These are phyloP conservation scores for Canariomyces notabilis DNA, from an alignment of 2,329 filamentous ascomycete species.

Conservation along the genomic window DNA sequence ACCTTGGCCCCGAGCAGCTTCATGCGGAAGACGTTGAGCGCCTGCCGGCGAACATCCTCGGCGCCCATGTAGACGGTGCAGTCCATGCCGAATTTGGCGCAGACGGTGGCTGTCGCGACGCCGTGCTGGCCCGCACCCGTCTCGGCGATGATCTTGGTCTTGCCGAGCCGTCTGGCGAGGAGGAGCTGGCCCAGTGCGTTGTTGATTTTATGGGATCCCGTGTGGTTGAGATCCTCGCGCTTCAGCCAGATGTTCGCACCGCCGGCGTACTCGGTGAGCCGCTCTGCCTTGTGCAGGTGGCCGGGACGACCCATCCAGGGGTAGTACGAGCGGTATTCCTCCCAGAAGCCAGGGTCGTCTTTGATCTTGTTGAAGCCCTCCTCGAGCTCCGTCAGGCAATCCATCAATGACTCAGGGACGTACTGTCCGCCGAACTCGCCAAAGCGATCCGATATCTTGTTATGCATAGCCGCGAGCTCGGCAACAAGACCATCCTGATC, in stretches of 20 bases:
- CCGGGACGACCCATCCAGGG: conserved; percentile 95
- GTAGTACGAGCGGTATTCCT: conserved; percentile 93
- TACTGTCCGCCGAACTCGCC: conserved; percentile 97
- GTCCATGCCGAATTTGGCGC: conserved; percentile 96
- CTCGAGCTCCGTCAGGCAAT: conserved; percentile 87
- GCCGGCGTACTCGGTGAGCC: conserved; percentile 80
- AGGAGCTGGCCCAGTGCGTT: conserved; percentile 93
- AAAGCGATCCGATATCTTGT: conserved; percentile 77
- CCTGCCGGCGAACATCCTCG: conserved; percentile 92
- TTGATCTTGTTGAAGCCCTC: conserved; percentile 82
- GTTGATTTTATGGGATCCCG: conserved; percentile 98
- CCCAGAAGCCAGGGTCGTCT: conserved; percentile 90
- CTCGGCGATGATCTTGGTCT: conserved; percentile 96
- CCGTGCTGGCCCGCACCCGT: conserved; percentile 97
- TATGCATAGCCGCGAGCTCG: conserved; percentile 77
- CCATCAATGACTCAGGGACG: conserved; percentile 96
- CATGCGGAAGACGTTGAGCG: conserved; percentile 97
- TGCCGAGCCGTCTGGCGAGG: conserved; percentile 77
- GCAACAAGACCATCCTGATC: conserved; percentile 62
- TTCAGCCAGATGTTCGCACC: conserved; percentile 98
- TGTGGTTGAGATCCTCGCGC: conserved; percentile 96
- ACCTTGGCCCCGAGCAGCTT: conserved; percentile 91
- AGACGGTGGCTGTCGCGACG: conserved; percentile 94
- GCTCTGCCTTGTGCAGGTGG: conserved; percentile 81
- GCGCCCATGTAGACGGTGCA: conserved; percentile 98